Percentiles rank a stretch among this genome's conserved stretches.
Conservation (phyloP, 129 eudicot genomes). For the Flaveria trinervia region DNA sequence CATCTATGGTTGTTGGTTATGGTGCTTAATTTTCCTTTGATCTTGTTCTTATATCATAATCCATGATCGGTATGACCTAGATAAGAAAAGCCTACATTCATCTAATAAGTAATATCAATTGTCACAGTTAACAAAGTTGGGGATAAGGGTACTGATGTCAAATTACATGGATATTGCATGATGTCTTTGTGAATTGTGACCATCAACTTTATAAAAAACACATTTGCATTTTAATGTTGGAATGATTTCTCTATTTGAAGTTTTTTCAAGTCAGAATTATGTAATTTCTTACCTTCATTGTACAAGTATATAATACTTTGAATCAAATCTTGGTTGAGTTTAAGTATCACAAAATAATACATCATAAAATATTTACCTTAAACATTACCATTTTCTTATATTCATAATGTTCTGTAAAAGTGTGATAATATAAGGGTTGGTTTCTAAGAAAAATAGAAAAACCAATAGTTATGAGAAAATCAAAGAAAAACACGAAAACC, state of each 20-base stretch:
- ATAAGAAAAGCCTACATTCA: background rate
- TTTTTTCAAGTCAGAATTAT: conserved; percentile 3
- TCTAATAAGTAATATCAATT: background rate
- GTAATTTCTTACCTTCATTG: background rate
- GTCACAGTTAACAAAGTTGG: background rate
- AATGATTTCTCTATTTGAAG: background rate
- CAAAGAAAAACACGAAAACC: too few relatives aligned
- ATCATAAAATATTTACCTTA: too few relatives aligned
- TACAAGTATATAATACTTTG: background rate
- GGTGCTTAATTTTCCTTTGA: background rate
- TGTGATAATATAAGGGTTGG: too few relatives aligned
- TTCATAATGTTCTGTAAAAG: too few relatives aligned
- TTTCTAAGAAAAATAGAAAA: too few relatives aligned
- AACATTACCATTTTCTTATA: too few relatives aligned
- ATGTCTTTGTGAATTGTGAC: background rate
- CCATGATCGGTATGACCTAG: conserved; percentile 2
- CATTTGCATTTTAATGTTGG: background rate
- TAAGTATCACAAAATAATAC: background rate
- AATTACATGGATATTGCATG: background rate
- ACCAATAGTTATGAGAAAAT: too few relatives aligned
- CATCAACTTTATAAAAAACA: conserved; percentile 1
- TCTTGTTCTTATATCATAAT: conserved; percentile 16
- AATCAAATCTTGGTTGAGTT: background rate
- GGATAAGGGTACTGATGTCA: conserved; percentile 5
- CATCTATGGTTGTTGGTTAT: conserved; percentile 7